Base-by-base conservation (phyloP, 2,329 filamentous ascomycete genomes). In the Paecilomyces sp. region DNA sequence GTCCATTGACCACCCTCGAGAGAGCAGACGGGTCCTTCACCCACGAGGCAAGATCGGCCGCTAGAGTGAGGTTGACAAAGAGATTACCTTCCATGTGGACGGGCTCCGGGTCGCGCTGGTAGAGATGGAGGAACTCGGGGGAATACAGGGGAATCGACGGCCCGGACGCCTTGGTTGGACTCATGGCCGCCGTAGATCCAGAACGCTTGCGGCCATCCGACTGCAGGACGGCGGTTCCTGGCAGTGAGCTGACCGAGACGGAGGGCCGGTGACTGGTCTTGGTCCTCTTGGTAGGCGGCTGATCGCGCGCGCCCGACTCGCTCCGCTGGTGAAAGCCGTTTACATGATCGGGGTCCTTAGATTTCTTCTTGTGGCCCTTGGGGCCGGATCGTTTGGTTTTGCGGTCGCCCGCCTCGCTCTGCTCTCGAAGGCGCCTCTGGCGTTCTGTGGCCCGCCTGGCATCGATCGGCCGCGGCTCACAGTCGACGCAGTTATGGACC, bases 401-500 rank as follows among this genome's bases (percentile, higher is more conserved):
- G 76, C 88, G 87, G 73, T 92, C 87, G 67, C 82, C 78, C 62
- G 84, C 81, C 62, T 82, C 80, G 62, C 79, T 81, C 65, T 82
- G 77, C 67, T 85, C 82, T 62, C 88, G 82, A 61, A 86, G 85
- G 60, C 82, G 77, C 64, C 79, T 80, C 69, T 91, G 87, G 72
- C 88, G 86, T 68, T 92, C 89, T 63, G 85, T 85, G 61, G 94
- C 93, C 68, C 86, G 84, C 70, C 88, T 85, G 56, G 81, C 80
- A 72, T 97, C 89, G 68, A 97, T 77, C 55, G 79, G 77, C 63
- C 92, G 84, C 18, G 92, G 92, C 62, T 89, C 86, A 79, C 94
- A 99, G 68, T 96, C 91, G 68, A 87, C 86, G 78, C 94, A 99
- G 59, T 88, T 91, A 79, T 99, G 93, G 59, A 90, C 82, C 83